Evolutionary conservation across 192 early-diverging fungal genomes (phyloP), one percentile per base, ranked within the genome.

Genomic region (Backusella sp.): DNA sequence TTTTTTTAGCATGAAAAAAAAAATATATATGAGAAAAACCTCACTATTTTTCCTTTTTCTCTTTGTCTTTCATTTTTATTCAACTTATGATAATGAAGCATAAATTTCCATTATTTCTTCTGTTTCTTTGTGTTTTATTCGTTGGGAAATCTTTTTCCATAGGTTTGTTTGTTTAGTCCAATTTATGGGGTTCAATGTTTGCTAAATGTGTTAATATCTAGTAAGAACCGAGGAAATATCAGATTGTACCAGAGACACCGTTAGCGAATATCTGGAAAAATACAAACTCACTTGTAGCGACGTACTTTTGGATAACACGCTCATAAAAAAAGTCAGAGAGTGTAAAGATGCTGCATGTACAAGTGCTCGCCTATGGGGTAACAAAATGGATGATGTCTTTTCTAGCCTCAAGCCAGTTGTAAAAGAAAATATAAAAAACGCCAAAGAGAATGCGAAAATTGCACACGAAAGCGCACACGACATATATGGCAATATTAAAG

Each of bases 301-400:
- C 12, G 56, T 62, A 28, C 56, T 62, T 9, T 0, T 28, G 9
- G 56, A 62, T 28, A 62, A 62, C 4, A 5, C 21, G 5, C 66
- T 74, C 26, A 41, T 41, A 7, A 65, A 46, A 14, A 74, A 19
- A 2, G 62, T 26, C 0, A 74, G 41, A 39, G 42, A 37, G n/a
- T 74, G 66, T 32, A 67, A 39, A 26, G 73, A 74, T 46, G 62
- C 62, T 23, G 62, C 41, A 11, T 42, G n/a, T 23, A 19, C 59
- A 4, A 66, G 17, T n/a, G 62, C 73, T 2, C 59, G 41, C 12
- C 23, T 67, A 4, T 74, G 44, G 42, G 30, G 73, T 30, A 30
- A 44, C 23, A 44, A 42, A 17, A 42, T 74, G 8, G 65, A 74
- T 17, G 34, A 26, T 44, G 36, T 49, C 28, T n/a, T 34, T 62